Evolutionary conservation across 2,329 filamentous ascomycete species (phyloP).

Genomic region (Penicillium sp.): DNA sequence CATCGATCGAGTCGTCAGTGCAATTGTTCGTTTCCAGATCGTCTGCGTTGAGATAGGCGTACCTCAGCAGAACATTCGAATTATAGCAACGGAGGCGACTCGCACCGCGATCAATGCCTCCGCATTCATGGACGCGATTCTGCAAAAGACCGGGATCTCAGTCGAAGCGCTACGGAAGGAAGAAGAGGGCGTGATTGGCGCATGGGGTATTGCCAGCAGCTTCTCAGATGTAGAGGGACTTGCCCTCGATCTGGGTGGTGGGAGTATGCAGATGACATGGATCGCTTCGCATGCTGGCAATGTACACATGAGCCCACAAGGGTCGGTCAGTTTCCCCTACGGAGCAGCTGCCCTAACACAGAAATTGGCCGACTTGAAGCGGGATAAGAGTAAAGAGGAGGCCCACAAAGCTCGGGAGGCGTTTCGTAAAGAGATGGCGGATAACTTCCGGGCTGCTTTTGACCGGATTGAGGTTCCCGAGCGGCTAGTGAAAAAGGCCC

Average conservation of each 20-base stretch:
- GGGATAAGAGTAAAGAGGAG: conserved; percentile 40
- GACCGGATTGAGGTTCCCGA: conserved; percentile 58
- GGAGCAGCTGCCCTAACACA: conserved; percentile 66
- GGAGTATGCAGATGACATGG: conserved; percentile 69
- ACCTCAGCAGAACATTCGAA: conserved; percentile 60
- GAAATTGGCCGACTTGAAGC: conserved; percentile 52
- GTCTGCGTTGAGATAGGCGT: conserved; percentile 71
- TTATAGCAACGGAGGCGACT: conserved; percentile 89
- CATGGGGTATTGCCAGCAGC: conserved; percentile 77
- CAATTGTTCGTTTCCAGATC: conserved; percentile 68
- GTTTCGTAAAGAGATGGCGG: conserved; percentile 47
- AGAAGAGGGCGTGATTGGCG: conserved; percentile 78
- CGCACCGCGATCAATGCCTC: conserved; percentile 72
- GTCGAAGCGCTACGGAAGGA: conserved; percentile 75
- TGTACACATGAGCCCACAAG: conserved; percentile 54
- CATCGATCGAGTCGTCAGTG: conserved; percentile 65
- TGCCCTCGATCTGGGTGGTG: conserved; percentile 79
- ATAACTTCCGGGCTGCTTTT: conserved; percentile 62
- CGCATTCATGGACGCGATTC: conserved; percentile 68
- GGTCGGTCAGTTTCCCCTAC: conserved; percentile 66
- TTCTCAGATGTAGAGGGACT: conserved; percentile 70
- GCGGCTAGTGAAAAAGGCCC: conserved; percentile 48
- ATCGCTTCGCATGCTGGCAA: conserved; percentile 54
- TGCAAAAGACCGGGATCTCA: conserved; percentile 60
- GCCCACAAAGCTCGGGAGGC: conserved; percentile 43